A percentile compares a stretch with the other conserved stretches of the same genome.
These are phyloP conservation scores for Puccinia horiana DNA, from an alignment of 1,284 basidiomycete species.

Conservation along the genomic window DNA sequence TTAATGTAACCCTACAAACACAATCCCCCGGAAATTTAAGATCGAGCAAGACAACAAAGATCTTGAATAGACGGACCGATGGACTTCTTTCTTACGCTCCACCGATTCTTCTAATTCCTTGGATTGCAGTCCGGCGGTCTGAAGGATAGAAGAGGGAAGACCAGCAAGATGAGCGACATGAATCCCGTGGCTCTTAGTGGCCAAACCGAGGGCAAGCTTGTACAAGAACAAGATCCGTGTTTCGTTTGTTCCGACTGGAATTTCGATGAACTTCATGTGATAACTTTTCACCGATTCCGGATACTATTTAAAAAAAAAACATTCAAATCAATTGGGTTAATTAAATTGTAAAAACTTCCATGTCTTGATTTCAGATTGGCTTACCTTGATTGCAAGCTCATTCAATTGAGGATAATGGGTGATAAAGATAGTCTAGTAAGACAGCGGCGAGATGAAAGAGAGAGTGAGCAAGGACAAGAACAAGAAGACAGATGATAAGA, in stretches of 20 bases:
- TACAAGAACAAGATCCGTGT: conserved; percentile 56
- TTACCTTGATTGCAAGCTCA: conserved; percentile 31
- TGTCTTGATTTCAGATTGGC: not conserved
- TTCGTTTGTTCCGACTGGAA: not conserved
- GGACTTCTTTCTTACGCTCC: not conserved
- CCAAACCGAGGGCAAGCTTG: conserved; percentile 53
- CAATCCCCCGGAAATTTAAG: no score
- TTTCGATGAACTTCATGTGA: conserved; percentile 37
- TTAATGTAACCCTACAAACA: not conserved
- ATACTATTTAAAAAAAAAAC: not conserved
- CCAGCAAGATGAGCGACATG: conserved; percentile 56
- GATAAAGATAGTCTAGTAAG: conserved; percentile 45
- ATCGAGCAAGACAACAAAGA: not conserved
- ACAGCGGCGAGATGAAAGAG: conserved; percentile 51
- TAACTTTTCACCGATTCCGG: conserved; percentile 30
- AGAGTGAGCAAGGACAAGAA: conserved; percentile 52
- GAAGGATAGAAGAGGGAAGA: conserved; percentile 50
- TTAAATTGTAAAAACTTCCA: not conserved
- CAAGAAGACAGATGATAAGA: conserved; percentile 52
- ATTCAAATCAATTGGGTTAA: not conserved
- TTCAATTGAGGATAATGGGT: conserved; percentile 41
- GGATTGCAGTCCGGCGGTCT: not conserved
- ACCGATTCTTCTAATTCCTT: not conserved
- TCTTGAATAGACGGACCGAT: not conserved
- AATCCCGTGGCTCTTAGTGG: conserved; percentile 55